phyloP scores from a whole-genome alignment of 2,329 filamentous ascomycete genomes.

The Didymella arachidicola region DNA sequence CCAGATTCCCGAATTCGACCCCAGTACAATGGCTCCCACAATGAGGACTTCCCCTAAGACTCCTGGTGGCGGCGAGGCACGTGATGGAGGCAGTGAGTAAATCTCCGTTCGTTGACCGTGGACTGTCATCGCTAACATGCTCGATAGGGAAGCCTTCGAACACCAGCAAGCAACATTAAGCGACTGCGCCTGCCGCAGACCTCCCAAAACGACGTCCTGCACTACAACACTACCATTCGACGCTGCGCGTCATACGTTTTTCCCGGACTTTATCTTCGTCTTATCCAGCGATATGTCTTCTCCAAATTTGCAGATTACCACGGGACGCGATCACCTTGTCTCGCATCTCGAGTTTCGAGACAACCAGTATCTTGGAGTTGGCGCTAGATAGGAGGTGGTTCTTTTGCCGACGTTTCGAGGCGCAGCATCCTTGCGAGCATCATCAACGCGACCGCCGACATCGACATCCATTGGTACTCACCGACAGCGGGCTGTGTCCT shows the following conservation, averaged over 20 bases:
- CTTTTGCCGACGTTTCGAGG: conserved; percentile 21
- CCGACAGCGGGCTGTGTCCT: conserved; percentile 39
- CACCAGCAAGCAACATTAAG: conserved; percentile 25
- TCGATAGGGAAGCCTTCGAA: conserved; percentile 28
- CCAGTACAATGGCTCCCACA: conserved; percentile 22
- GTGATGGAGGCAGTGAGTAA: conserved; percentile 38
- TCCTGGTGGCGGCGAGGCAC: conserved; percentile 9
- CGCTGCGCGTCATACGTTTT: conserved; percentile 32
- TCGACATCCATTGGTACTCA: conserved; percentile 23
- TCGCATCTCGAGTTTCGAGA: conserved; percentile 17
- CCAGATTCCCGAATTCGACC: conserved; percentile 16
- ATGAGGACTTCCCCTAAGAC: conserved; percentile 29
- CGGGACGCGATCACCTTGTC: conserved; percentile 17
- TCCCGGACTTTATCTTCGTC: conserved; percentile 16
- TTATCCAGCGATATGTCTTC: conserved; percentile 9
- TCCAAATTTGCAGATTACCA: conserved; percentile 15
- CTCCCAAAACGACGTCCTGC: conserved; percentile 16
- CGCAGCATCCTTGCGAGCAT: conserved; percentile 31
- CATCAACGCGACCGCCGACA: conserved; percentile 15
- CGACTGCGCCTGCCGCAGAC: conserved; percentile 21
- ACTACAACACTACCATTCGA: conserved; percentile 21
- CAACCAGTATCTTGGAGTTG: conserved; percentile 3
- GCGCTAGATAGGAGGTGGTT: conserved; percentile 9
- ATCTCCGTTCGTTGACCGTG: conserved; percentile 1
- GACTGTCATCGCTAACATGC: conserved; percentile 12